These are phyloP conservation scores for Diaporthe longicolla DNA, from an alignment of 2,329 filamentous ascomycete species.

Conservation along the genomic window DNA sequence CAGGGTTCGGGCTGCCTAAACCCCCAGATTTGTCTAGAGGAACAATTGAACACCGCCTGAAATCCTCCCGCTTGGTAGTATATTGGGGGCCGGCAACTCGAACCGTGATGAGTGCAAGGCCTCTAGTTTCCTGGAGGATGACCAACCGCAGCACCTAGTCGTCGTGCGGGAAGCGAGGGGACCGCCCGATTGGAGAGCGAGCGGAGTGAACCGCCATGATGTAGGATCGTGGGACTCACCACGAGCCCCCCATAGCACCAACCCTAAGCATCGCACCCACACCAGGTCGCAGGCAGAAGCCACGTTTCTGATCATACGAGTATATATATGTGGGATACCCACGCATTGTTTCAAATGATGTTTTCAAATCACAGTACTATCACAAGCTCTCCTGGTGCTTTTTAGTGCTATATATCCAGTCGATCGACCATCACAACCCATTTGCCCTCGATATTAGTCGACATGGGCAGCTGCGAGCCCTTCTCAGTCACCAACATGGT, in stretches of 20 bases:
- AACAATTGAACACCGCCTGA: conserved; percentile 17
- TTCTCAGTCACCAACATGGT: background rate
- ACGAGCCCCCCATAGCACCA: background rate
- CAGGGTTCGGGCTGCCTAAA: conserved; percentile 13
- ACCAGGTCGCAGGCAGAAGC: conserved; percentile 28
- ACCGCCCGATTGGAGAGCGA: conserved; percentile 13
- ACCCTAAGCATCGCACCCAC: conserved; percentile 5
- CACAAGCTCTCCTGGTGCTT: background rate
- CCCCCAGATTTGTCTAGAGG: conserved; percentile 14
- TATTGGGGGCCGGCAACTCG: background rate
- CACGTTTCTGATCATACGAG: background rate
- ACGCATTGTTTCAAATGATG: background rate
- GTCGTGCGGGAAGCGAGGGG: background rate
- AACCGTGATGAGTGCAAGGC: background rate
- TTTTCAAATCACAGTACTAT: background rate
- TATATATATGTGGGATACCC: background rate
- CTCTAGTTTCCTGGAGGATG: conserved; percentile 12
- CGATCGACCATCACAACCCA: background rate
- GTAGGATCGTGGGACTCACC: conserved; percentile 24
- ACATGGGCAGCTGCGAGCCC: background rate
- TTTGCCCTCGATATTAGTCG: background rate
- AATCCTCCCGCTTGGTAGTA: background rate
- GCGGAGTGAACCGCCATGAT: conserved; percentile 16
- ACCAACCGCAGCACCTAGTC: conserved; percentile 27
- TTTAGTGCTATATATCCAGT: background rate